Evolutionary conservation across 2,329 filamentous ascomycete genomes (phyloP).

Genomic region (Fusarium sp.): DNA sequence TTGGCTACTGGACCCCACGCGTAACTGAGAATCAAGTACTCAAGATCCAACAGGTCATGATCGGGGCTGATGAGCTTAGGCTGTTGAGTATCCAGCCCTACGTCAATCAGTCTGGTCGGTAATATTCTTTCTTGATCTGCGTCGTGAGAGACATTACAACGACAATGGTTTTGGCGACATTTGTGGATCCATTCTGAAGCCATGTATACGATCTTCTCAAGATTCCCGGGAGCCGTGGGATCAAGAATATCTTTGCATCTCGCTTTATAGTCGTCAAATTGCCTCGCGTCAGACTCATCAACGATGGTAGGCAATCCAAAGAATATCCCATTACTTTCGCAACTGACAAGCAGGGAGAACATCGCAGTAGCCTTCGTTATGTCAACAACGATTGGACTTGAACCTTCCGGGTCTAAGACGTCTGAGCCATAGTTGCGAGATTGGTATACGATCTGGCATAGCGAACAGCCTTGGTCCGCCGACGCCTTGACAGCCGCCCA

Average conservation of each 20-base stretch:
- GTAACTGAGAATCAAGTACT: conserved; percentile 9
- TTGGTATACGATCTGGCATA: not conserved
- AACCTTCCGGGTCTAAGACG: accelerated
- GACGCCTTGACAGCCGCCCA: not conserved
- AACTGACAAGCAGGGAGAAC: accelerated
- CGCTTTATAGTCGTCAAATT: accelerated
- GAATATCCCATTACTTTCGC: accelerated
- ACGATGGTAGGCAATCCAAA: accelerated
- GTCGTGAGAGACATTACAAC: accelerated
- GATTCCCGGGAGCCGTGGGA: accelerated
- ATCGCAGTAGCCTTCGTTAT: accelerated
- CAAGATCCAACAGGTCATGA: accelerated
- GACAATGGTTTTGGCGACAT: not conserved
- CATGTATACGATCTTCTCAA: not conserved
- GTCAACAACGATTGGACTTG: accelerated
- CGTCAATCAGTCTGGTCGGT: not conserved
- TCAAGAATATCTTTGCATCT: not conserved
- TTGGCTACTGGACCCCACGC: not conserved
- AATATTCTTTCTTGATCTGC: accelerated
- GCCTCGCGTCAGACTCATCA: accelerated
- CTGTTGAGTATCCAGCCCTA: accelerated
- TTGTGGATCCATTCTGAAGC: not conserved
- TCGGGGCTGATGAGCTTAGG: not conserved
- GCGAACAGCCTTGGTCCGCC: not conserved
- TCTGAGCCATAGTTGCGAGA: not conserved